Evolutionary conservation across 305 asterid genomes (phyloP), one percentile per base, ranked within the genome.

Genomic region (Fraxinus sp.): DNA sequence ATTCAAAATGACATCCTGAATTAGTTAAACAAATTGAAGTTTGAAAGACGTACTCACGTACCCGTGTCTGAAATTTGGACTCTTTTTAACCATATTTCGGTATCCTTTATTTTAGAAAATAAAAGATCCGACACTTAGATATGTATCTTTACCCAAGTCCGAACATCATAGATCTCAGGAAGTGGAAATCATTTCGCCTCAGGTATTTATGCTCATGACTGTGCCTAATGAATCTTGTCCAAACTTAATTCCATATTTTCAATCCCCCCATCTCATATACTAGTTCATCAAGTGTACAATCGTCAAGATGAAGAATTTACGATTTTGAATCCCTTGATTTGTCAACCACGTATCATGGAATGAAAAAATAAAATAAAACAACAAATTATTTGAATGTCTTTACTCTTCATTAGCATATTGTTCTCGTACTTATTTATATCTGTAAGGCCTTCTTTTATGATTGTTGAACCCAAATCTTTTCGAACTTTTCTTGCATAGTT

Each of bases 391-490:
- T 49, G 59, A 49, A 49, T 46, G 59, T 49, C 18, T 49, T 49
- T 49, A 49, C 20, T 49, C 59, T 49, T 49, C 59, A 13, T 49
- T 14, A 74, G 2, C 62, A 37, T 36, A 32, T 2, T 62, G 20
- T 22, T 59, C 77, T 32, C 13, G 13, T 77, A 35, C 36, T 74
- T 64, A 3, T 74, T 74, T 74, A 72, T 55, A 64, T 78, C 11
- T 52, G 24, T 78, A 41, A 72, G 68, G 22, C 44, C 35, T 59
- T 41, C 37, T 7, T 72, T 20, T 62, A 11, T 77, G 78, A 52
- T 77, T 59, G 35, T 80, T 76, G 64, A 37, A 80, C 52, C 73
- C 75, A 39, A 20, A n/a, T 78, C 30, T 22, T 1, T 59, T 22
- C 36, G 32, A 76, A 37, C 85, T 36, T 78, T 10, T 77, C 73